Base-by-base conservation (phyloP, 495 filamentous ascomycete species). In the Penicillium riverlandense region DNA sequence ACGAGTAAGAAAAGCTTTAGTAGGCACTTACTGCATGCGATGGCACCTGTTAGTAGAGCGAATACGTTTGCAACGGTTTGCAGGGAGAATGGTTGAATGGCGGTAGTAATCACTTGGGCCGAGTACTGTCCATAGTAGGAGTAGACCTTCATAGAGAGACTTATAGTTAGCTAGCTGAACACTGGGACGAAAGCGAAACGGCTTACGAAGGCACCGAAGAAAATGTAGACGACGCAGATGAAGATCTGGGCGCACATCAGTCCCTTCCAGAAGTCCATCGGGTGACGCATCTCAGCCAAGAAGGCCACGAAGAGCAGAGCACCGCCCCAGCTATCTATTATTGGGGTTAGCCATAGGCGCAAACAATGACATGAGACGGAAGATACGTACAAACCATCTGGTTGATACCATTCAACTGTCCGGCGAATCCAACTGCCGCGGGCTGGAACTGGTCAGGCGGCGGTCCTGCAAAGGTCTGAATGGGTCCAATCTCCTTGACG, bases 231-330 rank as follows among this genome's bases (percentile, higher is more conserved):
- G 11, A 59, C 44, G 44, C 65, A 74, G 53, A 79, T 79, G 54
- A 78, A 77, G 32, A 59, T 57, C 51, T 79, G 66, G 10, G 76
- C 78, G 33, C 63, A 49, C 35, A 77, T 53, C 42, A 82, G 55
- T 6, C 68, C 75, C 58, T 81, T 82, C 71, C 72, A 77, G 59
- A 83, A 83, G 46, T 83, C 79, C 49, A 62, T 63, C 0, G 78
- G 78, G 32, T 72, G 70, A 8, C 78, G 72, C 77, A 82, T 84
- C 60, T 86, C 82, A 13, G 80, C 69, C 49, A 83, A 60, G 60
- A 86, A 83, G 44, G 80, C 79, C 40, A 78, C 69, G 59, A 83
- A 86, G 30, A 83, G 31, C n/a, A 55, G 15, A 40, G 52, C 55
- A 50, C 76, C 63, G 22, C 22, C 22, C 22, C 22, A 22, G 22